phyloP scores from a whole-genome alignment of 225 moss, liverwort and hornwort species.

The Pseudoscleropodium purum region DNA sequence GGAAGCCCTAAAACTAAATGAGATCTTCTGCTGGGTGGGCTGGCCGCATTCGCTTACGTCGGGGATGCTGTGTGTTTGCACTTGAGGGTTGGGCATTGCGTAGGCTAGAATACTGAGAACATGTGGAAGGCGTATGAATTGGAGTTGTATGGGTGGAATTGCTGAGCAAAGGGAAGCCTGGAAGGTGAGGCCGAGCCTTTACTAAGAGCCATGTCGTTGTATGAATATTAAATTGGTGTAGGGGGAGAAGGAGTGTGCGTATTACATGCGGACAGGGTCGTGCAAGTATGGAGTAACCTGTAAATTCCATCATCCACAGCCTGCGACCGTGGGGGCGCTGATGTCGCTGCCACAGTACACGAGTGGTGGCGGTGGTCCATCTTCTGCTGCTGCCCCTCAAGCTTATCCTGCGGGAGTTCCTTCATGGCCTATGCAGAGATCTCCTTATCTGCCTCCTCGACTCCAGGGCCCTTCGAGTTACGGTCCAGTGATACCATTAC shows the following conservation, averaged over 20 bases:
- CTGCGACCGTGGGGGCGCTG: constrained; percentile 59
- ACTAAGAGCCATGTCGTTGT: constrained; percentile 6
- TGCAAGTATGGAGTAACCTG: constrained; percentile 99
- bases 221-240: constrained; percentile 1
- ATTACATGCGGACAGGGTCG: constrained; percentile 98
- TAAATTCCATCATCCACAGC: constrained; percentile 98
- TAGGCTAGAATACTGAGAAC: neutral
- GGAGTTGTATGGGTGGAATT: neutral
- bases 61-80: neutral
- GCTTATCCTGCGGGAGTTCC: constrained; percentile 71
- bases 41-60: neutral
- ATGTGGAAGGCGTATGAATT: neutral
- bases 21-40: neutral
- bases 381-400: constrained; percentile 74
- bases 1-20: neutral
- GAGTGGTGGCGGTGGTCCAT: constrained; percentile 54
- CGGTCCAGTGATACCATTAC: constrained; percentile 70
- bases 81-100: neutral
- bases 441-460: constrained; percentile 76
- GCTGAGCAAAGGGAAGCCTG: neutral
- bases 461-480: constrained; percentile 84
- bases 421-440: constrained; percentile 78
- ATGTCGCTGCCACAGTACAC: constrained; percentile 73
- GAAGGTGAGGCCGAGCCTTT: neutral
- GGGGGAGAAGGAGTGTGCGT: constrained; percentile 99